These are phyloP conservation scores for Coniosporium tulheliwenetii DNA, from an alignment of 2,329 filamentous ascomycete genomes.

Conservation along the genomic window DNA sequence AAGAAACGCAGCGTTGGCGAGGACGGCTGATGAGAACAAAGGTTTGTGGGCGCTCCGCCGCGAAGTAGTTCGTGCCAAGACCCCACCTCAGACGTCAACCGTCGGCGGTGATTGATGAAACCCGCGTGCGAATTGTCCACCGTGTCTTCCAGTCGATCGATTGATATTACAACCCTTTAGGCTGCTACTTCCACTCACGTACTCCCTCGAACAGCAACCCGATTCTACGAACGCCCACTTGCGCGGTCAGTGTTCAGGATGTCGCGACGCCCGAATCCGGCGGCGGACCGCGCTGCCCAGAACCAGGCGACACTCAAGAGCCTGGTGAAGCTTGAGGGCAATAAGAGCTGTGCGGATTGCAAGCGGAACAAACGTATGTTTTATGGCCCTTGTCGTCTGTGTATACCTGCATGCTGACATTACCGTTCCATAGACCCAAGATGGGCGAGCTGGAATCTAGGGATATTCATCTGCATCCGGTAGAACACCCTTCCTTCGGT, in stretches of 20 bases:
- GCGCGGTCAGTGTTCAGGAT: slow-evolving; percentile 31
- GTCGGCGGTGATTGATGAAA: no score
- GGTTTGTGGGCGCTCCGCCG: neutral
- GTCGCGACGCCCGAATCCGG: slow-evolving; percentile 69
- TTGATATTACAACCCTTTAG: no score
- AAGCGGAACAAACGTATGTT: slow-evolving; percentile 87
- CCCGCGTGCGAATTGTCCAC: no score
- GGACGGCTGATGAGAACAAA: slow-evolving; percentile 56
- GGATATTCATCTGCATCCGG: slow-evolving; percentile 93
- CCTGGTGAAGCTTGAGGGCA: slow-evolving; percentile 82
- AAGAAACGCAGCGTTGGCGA: slow-evolving; percentile 91
- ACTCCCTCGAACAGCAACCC: no score
- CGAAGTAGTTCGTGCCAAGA: no score
- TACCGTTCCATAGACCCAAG: slow-evolving; percentile 54
- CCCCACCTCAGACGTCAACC: no score
- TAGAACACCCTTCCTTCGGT: slow-evolving; percentile 7
- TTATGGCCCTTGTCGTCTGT: neutral
- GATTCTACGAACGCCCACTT: no score
- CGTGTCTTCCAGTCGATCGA: no score
- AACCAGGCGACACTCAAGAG: slow-evolving; percentile 91
- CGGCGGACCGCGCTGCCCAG: slow-evolving; percentile 76
- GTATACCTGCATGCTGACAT: slow-evolving; percentile 9
- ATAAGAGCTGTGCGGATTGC: slow-evolving; percentile 97
- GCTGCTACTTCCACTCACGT: no score
- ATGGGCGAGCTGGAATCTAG: slow-evolving; percentile 99